Conservation (phyloP, 257 asterid species). For the Plantago elongata region DNA sequence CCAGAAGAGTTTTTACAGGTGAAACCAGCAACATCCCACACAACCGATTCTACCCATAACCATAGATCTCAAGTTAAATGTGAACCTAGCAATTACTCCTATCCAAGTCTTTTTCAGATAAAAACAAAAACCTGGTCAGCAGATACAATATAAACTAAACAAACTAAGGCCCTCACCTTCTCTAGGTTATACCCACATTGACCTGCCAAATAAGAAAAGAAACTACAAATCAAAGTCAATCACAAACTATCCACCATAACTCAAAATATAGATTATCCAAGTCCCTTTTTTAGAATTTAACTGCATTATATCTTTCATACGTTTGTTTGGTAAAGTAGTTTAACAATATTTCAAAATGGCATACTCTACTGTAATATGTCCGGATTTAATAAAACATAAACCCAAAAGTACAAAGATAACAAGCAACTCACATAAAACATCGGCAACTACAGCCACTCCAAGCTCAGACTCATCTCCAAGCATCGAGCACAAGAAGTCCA, state of each 20-base stretch:
- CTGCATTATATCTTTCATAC: constrained; percentile 1
- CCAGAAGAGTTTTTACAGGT: too few species aligned
- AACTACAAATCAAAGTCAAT: constrained; percentile 22
- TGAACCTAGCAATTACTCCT: not conserved
- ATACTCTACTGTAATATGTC: too few species aligned
- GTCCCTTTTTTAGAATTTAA: constrained; percentile 8
- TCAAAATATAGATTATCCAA: not conserved
- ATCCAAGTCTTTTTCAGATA: not conserved
- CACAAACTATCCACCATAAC: constrained; percentile 19
- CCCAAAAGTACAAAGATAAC: constrained; percentile 9
- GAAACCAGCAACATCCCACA: too few species aligned
- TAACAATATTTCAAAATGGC: not conserved
- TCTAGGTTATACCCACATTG: constrained; percentile 76
- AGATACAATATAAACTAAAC: not conserved
- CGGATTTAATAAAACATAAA: not conserved
- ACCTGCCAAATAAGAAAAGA: constrained; percentile 52
- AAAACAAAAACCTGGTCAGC: not conserved
- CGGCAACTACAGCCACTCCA: constrained; percentile 64
- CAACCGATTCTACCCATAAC: too few species aligned
- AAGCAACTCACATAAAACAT: constrained; percentile 69
- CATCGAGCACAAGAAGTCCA: constrained; percentile 74
- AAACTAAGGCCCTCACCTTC: constrained; percentile 43
- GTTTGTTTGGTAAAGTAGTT: not conserved
- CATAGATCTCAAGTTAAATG: not conserved
- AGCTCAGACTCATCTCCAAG: constrained; percentile 73